Evolutionary conservation across 352 stramenopile species (phyloP).

Genomic region (Pythium sp.): DNA sequence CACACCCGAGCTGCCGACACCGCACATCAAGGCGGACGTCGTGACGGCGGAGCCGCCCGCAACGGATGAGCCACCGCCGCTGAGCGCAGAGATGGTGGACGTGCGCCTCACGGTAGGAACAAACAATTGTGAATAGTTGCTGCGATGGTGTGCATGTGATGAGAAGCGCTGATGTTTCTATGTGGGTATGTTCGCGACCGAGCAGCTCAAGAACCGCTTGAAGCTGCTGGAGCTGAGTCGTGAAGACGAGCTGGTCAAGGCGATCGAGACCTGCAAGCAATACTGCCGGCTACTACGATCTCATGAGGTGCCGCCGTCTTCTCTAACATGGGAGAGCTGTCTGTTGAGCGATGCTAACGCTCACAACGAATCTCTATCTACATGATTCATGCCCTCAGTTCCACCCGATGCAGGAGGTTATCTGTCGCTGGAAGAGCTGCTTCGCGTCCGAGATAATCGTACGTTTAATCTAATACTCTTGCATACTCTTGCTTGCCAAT

Average conservation of each 20-base stretch:
- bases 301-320: neutral
- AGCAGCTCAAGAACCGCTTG: slow-evolving; percentile 19
- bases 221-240: slow-evolving; percentile 15
- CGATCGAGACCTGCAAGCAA: slow-evolving; percentile 11
- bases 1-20: slow-evolving; percentile 26
- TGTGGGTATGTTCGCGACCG: neutral
- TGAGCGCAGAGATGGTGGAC: slow-evolving; percentile 7
- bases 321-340: neutral
- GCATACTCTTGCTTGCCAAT: too few species aligned
- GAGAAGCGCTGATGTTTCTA: neutral
- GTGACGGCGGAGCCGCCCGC: neutral
- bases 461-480: neutral
- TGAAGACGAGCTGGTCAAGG: slow-evolving; percentile 16
- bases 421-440: slow-evolving; percentile 19
- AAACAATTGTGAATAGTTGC: neutral
- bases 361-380: neutral
- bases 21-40: slow-evolving; percentile 19
- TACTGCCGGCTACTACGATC: slow-evolving; percentile 13
- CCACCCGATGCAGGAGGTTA: neutral
- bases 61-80: neutral
- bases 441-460: slow-evolving; percentile 18
- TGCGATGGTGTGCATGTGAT: neutral
- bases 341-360: neutral
- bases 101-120: slow-evolving; percentile 9
- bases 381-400: slow-evolving; percentile 1